Conservation (phyloP, 2,329 filamentous ascomycete species). For the Fusarium proliferatum region DNA sequence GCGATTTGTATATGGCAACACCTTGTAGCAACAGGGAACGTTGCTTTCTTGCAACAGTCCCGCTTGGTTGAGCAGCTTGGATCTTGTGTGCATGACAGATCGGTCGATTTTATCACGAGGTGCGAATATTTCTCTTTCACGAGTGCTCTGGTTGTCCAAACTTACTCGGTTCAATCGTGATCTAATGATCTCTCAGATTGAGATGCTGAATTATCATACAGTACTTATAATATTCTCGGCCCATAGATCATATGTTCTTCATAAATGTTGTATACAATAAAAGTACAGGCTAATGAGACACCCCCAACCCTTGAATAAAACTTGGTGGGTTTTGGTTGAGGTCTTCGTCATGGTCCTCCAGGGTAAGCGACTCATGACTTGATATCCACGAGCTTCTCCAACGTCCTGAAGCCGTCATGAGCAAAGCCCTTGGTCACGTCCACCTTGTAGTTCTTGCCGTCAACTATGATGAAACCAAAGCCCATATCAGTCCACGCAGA, state of each 20-base stretch:
- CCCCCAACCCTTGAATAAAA: neutral
- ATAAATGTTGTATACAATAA: constrained; percentile 29
- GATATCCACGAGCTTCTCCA: constrained; percentile 64
- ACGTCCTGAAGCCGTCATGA: constrained; percentile 66
- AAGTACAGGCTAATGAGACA: constrained; percentile 35
- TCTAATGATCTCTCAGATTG: neutral
- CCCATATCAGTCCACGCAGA: constrained; percentile 67
- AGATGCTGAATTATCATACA: neutral
- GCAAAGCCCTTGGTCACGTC: constrained; percentile 68
- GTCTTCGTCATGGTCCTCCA: neutral
- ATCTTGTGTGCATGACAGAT: constrained; percentile 10
- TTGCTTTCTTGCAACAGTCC: constrained; percentile 12
- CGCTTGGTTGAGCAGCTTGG: neutral
- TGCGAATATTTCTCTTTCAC: neutral
- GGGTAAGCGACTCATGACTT: constrained; percentile 25
- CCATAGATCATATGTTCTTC: neutral
- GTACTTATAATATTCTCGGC: neutral
- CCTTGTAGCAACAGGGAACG: constrained; percentile 10
- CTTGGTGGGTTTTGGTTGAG: neutral
- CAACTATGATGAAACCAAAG: constrained; percentile 62
- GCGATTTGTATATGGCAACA: constrained; percentile 26
- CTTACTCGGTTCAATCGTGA: neutral
- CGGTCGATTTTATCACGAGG: constrained; percentile 32
- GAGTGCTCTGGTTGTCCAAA: neutral
- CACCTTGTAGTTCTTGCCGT: constrained; percentile 64